Conservation (phyloP, 192 early-diverging fungal species). For the Bifiguratus adelaidae region DNA sequence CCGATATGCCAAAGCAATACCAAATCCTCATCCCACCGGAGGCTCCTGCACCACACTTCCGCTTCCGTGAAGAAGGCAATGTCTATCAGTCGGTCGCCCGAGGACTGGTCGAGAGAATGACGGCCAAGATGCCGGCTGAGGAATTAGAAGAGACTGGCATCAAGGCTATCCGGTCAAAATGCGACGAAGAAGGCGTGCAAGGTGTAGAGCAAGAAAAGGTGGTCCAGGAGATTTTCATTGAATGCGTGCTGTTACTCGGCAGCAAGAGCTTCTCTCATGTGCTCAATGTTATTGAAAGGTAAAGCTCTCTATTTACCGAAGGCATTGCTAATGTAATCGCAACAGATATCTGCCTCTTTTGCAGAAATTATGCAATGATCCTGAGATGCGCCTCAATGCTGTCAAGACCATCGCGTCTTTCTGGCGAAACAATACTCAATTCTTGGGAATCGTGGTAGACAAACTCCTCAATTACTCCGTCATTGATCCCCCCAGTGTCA, state of each 20-base stretch:
- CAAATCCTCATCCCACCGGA: conserved; percentile 39
- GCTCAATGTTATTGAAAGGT: conserved; percentile 85
- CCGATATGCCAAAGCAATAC: conserved; percentile 61
- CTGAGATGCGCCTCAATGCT: conserved; percentile 64
- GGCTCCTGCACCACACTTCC: conserved; percentile 62
- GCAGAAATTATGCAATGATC: conserved; percentile 38
- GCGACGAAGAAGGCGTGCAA: conserved; percentile 12
- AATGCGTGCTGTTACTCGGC: conserved; percentile 79
- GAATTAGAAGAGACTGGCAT: conserved; percentile 26
- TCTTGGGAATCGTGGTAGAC: conserved; percentile 86
- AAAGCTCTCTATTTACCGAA: background rate
- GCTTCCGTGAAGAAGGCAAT: conserved; percentile 46
- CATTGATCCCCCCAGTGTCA: conserved; percentile 70
- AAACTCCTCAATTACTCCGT: conserved; percentile 95
- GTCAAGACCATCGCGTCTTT: conserved; percentile 71
- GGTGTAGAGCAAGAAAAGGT: conserved; percentile 34
- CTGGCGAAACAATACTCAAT: conserved; percentile 84
- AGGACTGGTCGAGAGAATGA: conserved; percentile 25
- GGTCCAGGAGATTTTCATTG: conserved; percentile 63
- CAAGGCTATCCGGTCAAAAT: conserved; percentile 26
- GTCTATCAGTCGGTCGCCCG: conserved; percentile 26
- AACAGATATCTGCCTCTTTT: conserved; percentile 52
- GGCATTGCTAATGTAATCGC: background rate
- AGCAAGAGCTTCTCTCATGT: conserved; percentile 92
- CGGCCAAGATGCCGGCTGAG: conserved; percentile 31